phyloP scores from a whole-genome alignment of 371 early-diverging fungal species.

The Mortierella sp. region DNA sequence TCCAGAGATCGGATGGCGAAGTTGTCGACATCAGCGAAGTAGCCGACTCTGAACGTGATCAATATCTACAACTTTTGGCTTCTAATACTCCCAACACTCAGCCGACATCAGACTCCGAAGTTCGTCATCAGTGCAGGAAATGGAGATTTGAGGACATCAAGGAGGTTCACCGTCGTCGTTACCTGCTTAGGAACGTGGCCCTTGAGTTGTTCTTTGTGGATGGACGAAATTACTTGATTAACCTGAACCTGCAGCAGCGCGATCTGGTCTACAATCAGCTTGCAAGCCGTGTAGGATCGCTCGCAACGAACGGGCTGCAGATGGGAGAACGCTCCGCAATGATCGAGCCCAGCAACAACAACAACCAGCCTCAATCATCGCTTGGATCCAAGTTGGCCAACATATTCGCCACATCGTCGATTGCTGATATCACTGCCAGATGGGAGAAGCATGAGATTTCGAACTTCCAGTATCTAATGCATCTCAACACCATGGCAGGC shows the following conservation, averaged over 20 bases:
- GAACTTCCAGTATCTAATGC: constrained; percentile 91
- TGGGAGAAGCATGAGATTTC: constrained; percentile 86
- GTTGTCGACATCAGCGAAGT: constrained; percentile 82
- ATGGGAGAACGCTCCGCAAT: constrained; percentile 51
- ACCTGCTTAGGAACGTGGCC: constrained; percentile 71
- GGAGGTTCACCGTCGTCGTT: constrained; percentile 68
- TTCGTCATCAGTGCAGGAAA: constrained; percentile 67
- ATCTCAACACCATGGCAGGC: constrained; percentile 87
- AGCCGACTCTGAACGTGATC: constrained; percentile 75
- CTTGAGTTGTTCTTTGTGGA: constrained; percentile 82
- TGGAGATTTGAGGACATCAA: constrained; percentile 76
- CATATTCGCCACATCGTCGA: constrained; percentile 72
- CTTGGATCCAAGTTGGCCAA: constrained; percentile 59
- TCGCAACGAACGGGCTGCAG: constrained; percentile 46
- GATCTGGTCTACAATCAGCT: constrained; percentile 77
- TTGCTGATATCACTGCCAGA: constrained; percentile 72
- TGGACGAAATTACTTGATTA: constrained; percentile 79
- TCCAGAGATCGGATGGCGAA: constrained; percentile 76
- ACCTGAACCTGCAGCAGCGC: constrained; percentile 70
- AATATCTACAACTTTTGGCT: constrained; percentile 69
- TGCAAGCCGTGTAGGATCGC: constrained; percentile 60
- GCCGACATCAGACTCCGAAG: constrained; percentile 58
- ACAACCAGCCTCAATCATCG: constrained; percentile 53
- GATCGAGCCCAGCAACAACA: constrained; percentile 55
- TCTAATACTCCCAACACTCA: constrained; percentile 67